Percentiles rank a stretch among this genome's conserved stretches.
Evolutionary conservation across 2,329 filamentous ascomycete genomes (phyloP).

Genomic region (Sclerotinia sclerotiorum): DNA sequence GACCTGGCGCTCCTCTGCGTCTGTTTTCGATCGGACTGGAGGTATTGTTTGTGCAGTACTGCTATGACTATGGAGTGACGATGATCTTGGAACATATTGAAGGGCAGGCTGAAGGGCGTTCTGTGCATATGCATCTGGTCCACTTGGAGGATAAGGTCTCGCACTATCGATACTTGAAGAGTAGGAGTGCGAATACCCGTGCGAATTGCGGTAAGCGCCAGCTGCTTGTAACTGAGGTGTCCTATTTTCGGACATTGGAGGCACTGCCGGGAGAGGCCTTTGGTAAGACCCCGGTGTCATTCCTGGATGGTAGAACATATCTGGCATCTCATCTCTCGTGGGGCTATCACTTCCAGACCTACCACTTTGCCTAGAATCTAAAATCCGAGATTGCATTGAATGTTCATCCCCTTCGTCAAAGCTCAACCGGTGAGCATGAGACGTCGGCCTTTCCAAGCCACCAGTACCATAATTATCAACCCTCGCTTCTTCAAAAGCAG

Average conservation of each 20-base stretch:
- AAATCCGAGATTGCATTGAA: slow-evolving; percentile 56
- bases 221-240: slow-evolving; percentile 51
- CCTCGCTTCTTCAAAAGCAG: slow-evolving; percentile 45
- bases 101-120: slow-evolving; percentile 41
- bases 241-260: slow-evolving; percentile 49
- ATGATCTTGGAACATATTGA: slow-evolving; percentile 64
- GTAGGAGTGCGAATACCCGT: slow-evolving; percentile 49
- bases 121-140: slow-evolving; percentile 46
- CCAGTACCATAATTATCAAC: slow-evolving; percentile 91
- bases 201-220: slow-evolving; percentile 56
- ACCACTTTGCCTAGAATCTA: slow-evolving; percentile 45
- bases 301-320: slow-evolving; percentile 92
- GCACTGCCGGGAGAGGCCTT: slow-evolving; percentile 64
- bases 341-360: slow-evolving; percentile 62
- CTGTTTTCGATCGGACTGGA: slow-evolving; percentile 90
- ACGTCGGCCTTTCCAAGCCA: slow-evolving; percentile 73
- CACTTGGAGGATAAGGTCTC: slow-evolving; percentile 34
- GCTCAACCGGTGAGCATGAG: slow-evolving; percentile 73
- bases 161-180: slow-evolving; percentile 48
- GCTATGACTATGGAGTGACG: slow-evolving; percentile 79
- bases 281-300: slow-evolving; percentile 60
- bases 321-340: slow-evolving; percentile 71
- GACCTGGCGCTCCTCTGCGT: slow-evolving; percentile 69
- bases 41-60: slow-evolving; percentile 75
- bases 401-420: slow-evolving; percentile 92